Conservation (phyloP, 345 rosid genomes). For the Trapa incisa region DNA sequence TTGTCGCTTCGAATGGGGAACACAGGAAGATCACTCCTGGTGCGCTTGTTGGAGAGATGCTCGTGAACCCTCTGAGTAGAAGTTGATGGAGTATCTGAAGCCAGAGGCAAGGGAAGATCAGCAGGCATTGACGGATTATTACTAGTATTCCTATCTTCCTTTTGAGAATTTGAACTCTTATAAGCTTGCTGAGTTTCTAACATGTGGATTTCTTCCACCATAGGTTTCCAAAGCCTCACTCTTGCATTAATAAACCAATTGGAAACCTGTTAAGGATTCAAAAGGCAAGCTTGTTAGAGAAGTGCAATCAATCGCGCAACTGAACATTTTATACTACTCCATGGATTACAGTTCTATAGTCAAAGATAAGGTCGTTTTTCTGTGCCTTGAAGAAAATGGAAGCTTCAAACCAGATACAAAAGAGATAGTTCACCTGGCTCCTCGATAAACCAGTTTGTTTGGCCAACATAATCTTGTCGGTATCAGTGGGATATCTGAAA, state of each 20-base stretch:
- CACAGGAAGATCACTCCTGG: conserved; percentile 30
- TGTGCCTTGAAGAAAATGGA: too few relatives aligned
- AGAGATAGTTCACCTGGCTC: conserved; percentile 47
- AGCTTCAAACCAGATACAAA: neutral
- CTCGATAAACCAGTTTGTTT: conserved; percentile 86
- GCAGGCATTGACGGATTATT: conserved; percentile 9
- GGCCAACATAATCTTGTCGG: conserved; percentile 81
- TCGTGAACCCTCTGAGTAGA: conserved; percentile 28
- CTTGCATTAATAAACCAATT: conserved; percentile 95
- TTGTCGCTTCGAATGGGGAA: conserved; percentile 18
- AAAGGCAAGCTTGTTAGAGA: neutral
- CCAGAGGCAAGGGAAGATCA: conserved; percentile 16
- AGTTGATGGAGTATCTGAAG: conserved; percentile 22
- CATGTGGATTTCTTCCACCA: conserved; percentile 89
- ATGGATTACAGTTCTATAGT: neutral
- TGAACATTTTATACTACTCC: neutral
- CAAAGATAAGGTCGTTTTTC: neutral
- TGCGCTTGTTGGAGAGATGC: conserved; percentile 28
- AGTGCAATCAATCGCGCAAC: neutral
- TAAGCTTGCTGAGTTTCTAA: conserved; percentile 60
- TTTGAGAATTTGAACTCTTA: conserved; percentile 30
- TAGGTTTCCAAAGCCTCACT: conserved; percentile 93
- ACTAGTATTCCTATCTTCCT: conserved; percentile 32
- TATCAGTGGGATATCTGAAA: conserved; percentile 77
- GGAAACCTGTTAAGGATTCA: conserved; percentile 38